Conservation (phyloP, 2,329 filamentous ascomycete genomes). For the Xylariaceae sp. region DNA sequence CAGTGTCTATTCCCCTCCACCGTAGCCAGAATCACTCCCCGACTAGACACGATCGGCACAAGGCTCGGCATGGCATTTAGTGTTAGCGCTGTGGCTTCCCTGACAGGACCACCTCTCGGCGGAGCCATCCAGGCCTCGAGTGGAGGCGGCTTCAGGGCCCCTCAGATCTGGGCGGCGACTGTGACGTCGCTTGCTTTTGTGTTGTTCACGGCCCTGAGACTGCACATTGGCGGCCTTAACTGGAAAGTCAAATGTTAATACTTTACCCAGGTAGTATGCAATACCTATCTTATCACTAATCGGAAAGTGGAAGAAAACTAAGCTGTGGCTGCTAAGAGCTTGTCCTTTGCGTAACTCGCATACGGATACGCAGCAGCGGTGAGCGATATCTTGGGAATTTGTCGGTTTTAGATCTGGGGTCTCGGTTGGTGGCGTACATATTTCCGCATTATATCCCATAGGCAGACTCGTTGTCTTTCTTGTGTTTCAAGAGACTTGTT, state of each 20-base stretch:
- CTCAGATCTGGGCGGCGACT: conserved; percentile 34
- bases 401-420: no score
- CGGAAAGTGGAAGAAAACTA: no score
- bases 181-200: conserved; percentile 28
- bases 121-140: conserved; percentile 32
- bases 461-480: no score
- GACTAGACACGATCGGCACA: conserved; percentile 37
- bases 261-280: no score
- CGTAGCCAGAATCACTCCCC: conserved; percentile 36
- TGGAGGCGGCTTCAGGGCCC: conserved; percentile 26
- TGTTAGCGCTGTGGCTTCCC: conserved; percentile 35
- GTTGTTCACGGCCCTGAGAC: conserved; percentile 23
- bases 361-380: no score
- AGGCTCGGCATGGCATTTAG: conserved; percentile 40
- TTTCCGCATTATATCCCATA: no score
- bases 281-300: no score
- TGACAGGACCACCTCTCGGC: conserved; percentile 39
- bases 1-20: conserved; percentile 39
- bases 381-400: no score
- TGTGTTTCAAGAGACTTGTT: no score
- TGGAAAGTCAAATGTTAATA: conserved; percentile 21
- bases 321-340: no score
- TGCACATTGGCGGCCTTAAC: conserved; percentile 24
- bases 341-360: no score
- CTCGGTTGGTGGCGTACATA: no score